A percentile compares a stretch with the other conserved stretches of the same genome.
Conservation (phyloP, 2,329 filamentous ascomycete species). For the Colletotrichum cordylinicola region DNA sequence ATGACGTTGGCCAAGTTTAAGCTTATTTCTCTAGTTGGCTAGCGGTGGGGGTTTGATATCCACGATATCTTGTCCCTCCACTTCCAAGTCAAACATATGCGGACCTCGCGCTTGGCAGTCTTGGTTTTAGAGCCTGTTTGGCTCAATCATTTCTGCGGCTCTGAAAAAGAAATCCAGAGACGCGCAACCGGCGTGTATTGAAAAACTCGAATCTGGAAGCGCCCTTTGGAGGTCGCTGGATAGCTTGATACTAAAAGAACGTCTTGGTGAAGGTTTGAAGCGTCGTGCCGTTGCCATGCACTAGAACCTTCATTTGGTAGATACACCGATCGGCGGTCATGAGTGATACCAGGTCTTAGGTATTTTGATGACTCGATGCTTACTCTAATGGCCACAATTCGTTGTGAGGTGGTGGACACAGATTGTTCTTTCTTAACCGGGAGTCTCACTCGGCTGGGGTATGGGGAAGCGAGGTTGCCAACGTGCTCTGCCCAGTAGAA, state of each 20-base stretch:
- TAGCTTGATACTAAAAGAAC: neutral
- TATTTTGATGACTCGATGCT: neutral
- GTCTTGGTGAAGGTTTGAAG: neutral
- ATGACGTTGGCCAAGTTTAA: slow-evolving; percentile 24
- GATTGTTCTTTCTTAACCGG: neutral
- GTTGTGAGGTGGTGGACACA: neutral
- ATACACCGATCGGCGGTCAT: neutral
- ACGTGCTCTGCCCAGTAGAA: neutral
- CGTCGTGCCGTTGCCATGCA: neutral
- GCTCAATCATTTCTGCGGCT: neutral
- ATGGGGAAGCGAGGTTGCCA: neutral
- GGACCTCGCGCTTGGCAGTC: slow-evolving; percentile 6
- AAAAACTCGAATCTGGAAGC: neutral
- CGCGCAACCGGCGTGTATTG: neutral
- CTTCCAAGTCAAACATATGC: slow-evolving; percentile 3
- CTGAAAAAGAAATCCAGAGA: neutral
- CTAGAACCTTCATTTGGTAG: neutral
- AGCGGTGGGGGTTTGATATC: neutral
- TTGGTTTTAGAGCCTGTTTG: neutral
- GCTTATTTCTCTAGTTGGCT: slow-evolving; percentile 19
- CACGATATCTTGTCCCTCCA: slow-evolving; percentile 12
- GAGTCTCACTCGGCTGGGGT: neutral
- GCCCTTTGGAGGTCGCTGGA: neutral
- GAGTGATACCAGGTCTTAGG: neutral
- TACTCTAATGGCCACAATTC: neutral